These are phyloP conservation scores for Exsudoporus floridanus DNA, from an alignment of 1,284 basidiomycete genomes.

Conservation along the genomic window DNA sequence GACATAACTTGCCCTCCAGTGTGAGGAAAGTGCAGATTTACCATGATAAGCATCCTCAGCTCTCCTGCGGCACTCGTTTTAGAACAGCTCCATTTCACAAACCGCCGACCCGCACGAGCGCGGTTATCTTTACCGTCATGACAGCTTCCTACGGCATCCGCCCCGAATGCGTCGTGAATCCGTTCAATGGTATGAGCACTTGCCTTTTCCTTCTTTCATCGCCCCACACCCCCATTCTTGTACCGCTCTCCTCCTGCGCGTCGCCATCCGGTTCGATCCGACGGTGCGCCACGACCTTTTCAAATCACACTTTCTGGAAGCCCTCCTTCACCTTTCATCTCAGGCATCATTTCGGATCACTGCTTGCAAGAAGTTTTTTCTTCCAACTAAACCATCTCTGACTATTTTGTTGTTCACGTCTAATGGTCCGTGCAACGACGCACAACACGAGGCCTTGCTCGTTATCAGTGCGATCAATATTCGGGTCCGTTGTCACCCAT, in stretches of 20 bases:
- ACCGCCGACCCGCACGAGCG: background rate
- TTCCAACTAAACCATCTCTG: background rate
- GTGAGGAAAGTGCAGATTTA: conserved; percentile 10
- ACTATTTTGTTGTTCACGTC: background rate
- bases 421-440: background rate
- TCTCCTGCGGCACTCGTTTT: conserved; percentile 9
- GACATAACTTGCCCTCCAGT: background rate
- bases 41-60: conserved; percentile 24
- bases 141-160: conserved; percentile 7
- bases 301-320: conserved; percentile 1
- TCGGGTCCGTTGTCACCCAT: conserved; percentile 17
- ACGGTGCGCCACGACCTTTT: conserved; percentile 6
- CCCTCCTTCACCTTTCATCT: conserved; percentile 7
- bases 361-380: background rate
- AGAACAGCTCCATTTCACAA: too few species aligned
- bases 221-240: conserved; percentile 11
- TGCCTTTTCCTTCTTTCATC: background rate
- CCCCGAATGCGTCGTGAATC: conserved; percentile 14
- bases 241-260: conserved; percentile 12
- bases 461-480: conserved; percentile 9
- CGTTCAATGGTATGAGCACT: background rate
- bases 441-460: conserved; percentile 4
- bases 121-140: conserved; percentile 7
- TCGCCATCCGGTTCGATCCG: conserved; percentile 4
- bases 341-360: background rate